Conservation (phyloP, 2,329 filamentous ascomycete genomes). For the Trichoderma aggressivum region DNA sequence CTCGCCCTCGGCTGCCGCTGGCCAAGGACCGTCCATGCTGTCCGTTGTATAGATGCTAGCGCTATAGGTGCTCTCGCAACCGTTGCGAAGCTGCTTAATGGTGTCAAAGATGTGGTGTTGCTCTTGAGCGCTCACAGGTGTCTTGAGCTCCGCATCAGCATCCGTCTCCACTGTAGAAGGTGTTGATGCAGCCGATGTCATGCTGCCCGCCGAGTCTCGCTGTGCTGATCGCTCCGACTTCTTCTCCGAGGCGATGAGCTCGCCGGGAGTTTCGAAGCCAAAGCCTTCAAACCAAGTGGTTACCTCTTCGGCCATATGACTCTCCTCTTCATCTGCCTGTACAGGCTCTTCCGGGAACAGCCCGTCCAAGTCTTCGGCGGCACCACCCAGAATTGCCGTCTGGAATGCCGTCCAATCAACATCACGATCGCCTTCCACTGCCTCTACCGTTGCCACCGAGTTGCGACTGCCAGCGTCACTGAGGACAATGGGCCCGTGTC, state of each 20-base stretch:
- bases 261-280: slow-evolving; percentile 44
- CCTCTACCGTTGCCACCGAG: not conserved
- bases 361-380: slow-evolving; percentile 44
- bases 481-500: slow-evolving; percentile 55
- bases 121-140: slow-evolving; percentile 31
- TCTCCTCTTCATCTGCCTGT: slow-evolving; percentile 39
- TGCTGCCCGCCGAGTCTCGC: slow-evolving; percentile 20
- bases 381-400: slow-evolving; percentile 59
- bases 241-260: slow-evolving; percentile 33
- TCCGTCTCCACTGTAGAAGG: slow-evolving; percentile 31
- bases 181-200: slow-evolving; percentile 23
- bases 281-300: slow-evolving; percentile 51
- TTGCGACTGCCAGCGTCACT: slow-evolving; percentile 38
- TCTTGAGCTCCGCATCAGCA: slow-evolving; percentile 37
- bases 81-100: slow-evolving; percentile 32
- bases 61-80: slow-evolving; percentile 17
- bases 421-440: slow-evolving; percentile 42
- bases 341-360: slow-evolving; percentile 25
- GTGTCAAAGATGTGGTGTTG: slow-evolving; percentile 26
- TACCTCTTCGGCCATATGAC: slow-evolving; percentile 41
- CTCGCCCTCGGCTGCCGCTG: not conserved
- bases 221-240: slow-evolving; percentile 26
- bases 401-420: slow-evolving; percentile 65
- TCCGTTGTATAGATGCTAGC: slow-evolving; percentile 9
- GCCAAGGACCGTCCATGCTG: not conserved